Conservation (phyloP, 83 land plant species). For the Thuja plicata region DNA sequence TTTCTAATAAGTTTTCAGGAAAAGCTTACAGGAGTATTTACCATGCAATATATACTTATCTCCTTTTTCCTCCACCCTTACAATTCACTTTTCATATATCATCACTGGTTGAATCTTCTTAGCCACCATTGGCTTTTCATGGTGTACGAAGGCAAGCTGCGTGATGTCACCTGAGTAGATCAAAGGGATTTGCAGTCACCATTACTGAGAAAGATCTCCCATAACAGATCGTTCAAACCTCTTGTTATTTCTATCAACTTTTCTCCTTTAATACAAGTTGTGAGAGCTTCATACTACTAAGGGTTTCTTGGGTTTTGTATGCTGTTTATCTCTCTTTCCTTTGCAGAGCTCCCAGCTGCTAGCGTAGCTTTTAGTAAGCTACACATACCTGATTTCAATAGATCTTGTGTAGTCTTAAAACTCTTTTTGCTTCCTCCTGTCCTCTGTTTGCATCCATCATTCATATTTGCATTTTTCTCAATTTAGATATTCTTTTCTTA, state of each 20-base stretch:
- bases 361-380: not conserved
- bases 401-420: no score
- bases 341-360: not conserved
- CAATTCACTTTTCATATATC: no score
- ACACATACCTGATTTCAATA: no score
- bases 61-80: no score
- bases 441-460: no score
- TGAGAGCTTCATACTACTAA: not conserved
- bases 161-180: constrained; percentile 55
- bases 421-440: no score
- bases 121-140: constrained; percentile 19
- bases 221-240: not conserved
- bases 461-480: no score
- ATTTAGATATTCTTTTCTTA: no score
- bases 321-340: not conserved
- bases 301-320: not conserved
- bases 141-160: constrained; percentile 18
- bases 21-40: no score
- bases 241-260: not conserved
- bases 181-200: constrained; percentile 60
- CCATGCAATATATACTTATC: no score
- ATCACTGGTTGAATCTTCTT: constrained; percentile 29
- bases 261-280: not conserved
- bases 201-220: not conserved
- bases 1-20: no score